Evolutionary conservation across 2,329 filamentous ascomycete genomes (phyloP).

Genomic region (Botrytis aclada): DNA sequence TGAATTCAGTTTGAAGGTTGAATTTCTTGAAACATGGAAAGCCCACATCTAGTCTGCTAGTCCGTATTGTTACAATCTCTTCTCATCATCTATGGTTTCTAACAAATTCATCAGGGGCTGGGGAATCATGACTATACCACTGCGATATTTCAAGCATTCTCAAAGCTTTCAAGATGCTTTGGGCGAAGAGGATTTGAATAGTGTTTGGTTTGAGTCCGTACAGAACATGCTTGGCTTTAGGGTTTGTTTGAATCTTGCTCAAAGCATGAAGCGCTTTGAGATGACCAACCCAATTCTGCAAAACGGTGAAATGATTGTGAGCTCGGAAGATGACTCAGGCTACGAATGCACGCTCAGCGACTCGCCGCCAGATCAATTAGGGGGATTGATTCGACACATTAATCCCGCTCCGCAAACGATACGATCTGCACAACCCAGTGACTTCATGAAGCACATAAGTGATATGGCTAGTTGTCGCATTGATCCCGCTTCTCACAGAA

Average conservation of each 20-base stretch:
- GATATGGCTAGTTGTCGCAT: not conserved
- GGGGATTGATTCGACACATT: not conserved
- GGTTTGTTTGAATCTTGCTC: not conserved
- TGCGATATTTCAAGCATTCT: constrained; percentile 25
- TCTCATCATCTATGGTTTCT: not conserved
- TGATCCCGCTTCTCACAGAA: not conserved
- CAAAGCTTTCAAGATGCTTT: constrained; percentile 22
- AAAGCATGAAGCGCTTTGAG: not conserved
- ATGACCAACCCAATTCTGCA: not conserved
- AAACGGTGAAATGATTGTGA: not conserved
- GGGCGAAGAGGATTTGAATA: constrained; percentile 3
- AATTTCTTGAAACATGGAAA: not conserved
- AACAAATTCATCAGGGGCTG: constrained; percentile 27
- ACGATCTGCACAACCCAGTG: not conserved
- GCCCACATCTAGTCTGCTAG: not conserved
- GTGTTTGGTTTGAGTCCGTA: not conserved
- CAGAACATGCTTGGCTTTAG: not conserved
- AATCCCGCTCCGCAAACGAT: not conserved
- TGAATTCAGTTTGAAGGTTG: not conserved
- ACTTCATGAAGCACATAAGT: not conserved
- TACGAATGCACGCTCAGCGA: not conserved
- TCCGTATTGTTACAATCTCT: not conserved
- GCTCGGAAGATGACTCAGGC: not conserved
- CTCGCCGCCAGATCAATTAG: not conserved
- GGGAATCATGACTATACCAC: constrained; percentile 32